Base-by-base conservation (phyloP, 257 asterid species). In the Penstemon newberryi region DNA sequence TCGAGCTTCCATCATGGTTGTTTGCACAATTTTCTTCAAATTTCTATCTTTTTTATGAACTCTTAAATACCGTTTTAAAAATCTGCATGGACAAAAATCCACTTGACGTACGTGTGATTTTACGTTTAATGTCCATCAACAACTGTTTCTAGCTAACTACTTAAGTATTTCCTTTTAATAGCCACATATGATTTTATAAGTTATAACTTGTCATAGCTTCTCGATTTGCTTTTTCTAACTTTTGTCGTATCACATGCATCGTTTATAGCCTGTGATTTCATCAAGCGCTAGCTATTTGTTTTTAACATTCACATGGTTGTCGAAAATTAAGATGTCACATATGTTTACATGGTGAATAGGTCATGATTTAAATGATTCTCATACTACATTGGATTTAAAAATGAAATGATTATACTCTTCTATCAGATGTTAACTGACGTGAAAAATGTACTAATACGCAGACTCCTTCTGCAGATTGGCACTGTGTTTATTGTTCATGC, bases 1-100 rank as follows among this genome's bases (percentile, higher is more conserved):
- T 89, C 98, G 46, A 92, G 96, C 18, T 92, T 92, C 78, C 98
- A 92, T 76, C 87, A 83, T 47, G 80, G 84, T 83, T 92, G 96
- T 81, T 84, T 92, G 81, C 78, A 71, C 66, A 84, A 86, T 75
- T 38, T 38, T 39, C 54, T 52, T 66, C 7, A 13, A 58, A 61
- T 49, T 25, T 42, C 65, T 15, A 69, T 60, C 63, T 7, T 73
- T 56, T 71, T 8, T 50, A 41, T 71, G 56, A 65, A 42, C 63
- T 71, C 9, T 25, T 71, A 60, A 47, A 60, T 64, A 40, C 47
- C 5, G 10, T 74, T 75, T 25, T 18, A 54, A 67, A 38, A 63
- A 75, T 56, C 42, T 67, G 66, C 75, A 51, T 46, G 70, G 72
- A 38, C 25, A 67, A 59, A 61, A n/a, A 9, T 1, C 2, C 46